Evolutionary conservation across 2,329 filamentous ascomycete genomes (phyloP).

Genomic region (Drechslerella coelobrocha): DNA sequence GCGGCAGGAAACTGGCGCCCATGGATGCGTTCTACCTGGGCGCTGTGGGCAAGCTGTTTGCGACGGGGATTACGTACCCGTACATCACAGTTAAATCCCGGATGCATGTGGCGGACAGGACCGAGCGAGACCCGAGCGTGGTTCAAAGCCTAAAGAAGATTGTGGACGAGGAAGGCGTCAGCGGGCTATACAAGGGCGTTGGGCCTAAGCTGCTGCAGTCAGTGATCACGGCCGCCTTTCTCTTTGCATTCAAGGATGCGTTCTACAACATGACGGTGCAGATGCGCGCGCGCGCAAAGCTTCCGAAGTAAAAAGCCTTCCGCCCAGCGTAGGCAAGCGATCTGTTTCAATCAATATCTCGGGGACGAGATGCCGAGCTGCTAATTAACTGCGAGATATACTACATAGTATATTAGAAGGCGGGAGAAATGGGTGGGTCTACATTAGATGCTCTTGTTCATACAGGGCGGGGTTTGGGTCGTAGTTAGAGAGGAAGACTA

Average conservation of each 20-base stretch:
- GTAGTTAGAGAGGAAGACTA: too few species aligned
- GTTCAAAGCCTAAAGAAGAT: conserved; percentile 78
- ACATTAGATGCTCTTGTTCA: too few species aligned
- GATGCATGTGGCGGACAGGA: conserved; percentile 87
- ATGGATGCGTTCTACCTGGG: conserved; percentile 88
- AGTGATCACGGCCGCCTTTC: conserved; percentile 90
- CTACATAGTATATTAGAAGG: too few species aligned
- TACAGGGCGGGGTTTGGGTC: too few species aligned
- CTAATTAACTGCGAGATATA: too few species aligned
- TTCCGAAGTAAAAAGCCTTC: conserved; percentile 2
- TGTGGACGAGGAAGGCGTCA: conserved; percentile 86
- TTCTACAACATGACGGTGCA: conserved; percentile 70
- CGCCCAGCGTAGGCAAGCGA: too few species aligned
- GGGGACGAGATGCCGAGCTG: too few species aligned
- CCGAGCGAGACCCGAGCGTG: conserved; percentile 80
- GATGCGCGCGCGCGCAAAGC: conserved; percentile 49
- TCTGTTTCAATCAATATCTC: too few species aligned
- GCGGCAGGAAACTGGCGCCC: conserved; percentile 73
- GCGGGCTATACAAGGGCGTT: conserved; percentile 91
- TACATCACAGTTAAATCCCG: conserved; percentile 99
- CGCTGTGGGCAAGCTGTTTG: conserved; percentile 90
- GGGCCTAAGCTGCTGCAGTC: conserved; percentile 96
- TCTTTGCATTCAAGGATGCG: conserved; percentile 98
- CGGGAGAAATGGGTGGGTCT: too few species aligned
- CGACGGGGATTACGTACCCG: conserved; percentile 92